Evolutionary conservation across 129 eudicot species (phyloP), one percentile per base, ranked within the genome.

Genomic region (Calendula officinalis): DNA sequence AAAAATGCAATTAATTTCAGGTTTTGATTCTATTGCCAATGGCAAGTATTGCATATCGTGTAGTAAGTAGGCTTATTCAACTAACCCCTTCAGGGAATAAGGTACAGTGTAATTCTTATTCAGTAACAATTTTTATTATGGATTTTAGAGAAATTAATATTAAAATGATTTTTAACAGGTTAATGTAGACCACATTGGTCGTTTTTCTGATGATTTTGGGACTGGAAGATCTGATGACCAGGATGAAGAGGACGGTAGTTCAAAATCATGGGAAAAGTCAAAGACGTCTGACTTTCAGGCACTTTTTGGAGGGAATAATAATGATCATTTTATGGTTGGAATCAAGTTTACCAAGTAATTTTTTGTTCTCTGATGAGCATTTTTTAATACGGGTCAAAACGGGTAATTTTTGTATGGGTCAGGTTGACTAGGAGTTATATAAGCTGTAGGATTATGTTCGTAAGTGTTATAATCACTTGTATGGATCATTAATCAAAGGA

Each of bases 321-420:
- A 82, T 37, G 96, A 91, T 80, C 76, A 74, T 83, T 91, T 87
- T 59, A 80, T 87, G 94, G 73, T 91, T 9, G 94, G 96, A 74
- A 66, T 91, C 40, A 87, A 91, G 72, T 87, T 80, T 55, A 81
- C 90, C 36, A 82, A 82, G 96, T 91, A 83, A 63, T 43, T 51
- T 60, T 71, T 68, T n/a, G n/a, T 10, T 17, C 11, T 33, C 7
- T 12, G 4, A 62, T 8, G 4, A 44, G 49, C n/a, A 44, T 51
- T 33, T 51, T 3, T 51, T 51, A n/a, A 51, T 51, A 39, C 30
- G 30, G 30, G 30, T 22, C 30, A 22, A 22, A 22, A 22, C 30
- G 30, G 30, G 30, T 2, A 22, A 22, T 22, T 22, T 22, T 22
- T 22, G 30, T 22, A 0, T 1, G 30, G 30, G 30, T 22, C 30